A percentile compares a stretch with the other conserved stretches of the same genome.
These are phyloP conservation scores for Mucor sp. DNA, from an alignment of 371 early-diverging fungal genomes.

Conservation along the genomic window DNA sequence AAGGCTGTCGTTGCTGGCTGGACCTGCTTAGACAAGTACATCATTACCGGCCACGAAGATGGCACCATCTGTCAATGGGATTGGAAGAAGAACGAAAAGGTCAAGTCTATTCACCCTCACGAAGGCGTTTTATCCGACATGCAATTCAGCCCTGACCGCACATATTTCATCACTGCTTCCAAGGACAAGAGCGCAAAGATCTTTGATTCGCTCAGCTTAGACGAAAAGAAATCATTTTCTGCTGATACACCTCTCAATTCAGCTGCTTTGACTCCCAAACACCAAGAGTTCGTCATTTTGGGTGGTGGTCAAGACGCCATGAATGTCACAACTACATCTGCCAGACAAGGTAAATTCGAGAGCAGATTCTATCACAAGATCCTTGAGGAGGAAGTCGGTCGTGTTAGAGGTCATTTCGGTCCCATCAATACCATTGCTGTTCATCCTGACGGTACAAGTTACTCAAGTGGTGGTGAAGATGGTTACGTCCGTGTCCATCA, in stretches of 20 bases:
- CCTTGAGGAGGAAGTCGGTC: constrained; percentile 96
- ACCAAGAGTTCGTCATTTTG: constrained; percentile 77
- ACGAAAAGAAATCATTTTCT: constrained; percentile 81
- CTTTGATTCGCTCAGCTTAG: constrained; percentile 84
- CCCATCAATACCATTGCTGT: constrained; percentile 99
- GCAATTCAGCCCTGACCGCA: constrained; percentile 91
- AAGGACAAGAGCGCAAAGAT: constrained; percentile 96
- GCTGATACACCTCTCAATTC: constrained; percentile 98
- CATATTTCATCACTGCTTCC: constrained; percentile 96
- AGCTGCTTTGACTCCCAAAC: constrained; percentile 89
- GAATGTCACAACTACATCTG: constrained; percentile 96
- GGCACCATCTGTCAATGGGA: constrained; percentile 90
- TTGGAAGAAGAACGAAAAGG: constrained; percentile 72
- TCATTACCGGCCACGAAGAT: constrained; percentile 93
- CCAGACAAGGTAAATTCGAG: constrained; percentile 98
- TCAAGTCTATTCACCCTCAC: constrained; percentile 74
- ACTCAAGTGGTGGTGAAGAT: constrained; percentile 98
- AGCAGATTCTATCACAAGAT: constrained; percentile 98
- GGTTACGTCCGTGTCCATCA: constrained; percentile 97
- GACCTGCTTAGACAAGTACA: constrained; percentile 89
- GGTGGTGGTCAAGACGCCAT: constrained; percentile 87
- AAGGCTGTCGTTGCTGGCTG: constrained; percentile 95
- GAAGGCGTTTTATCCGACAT: constrained; percentile 86
- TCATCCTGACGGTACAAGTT: constrained; percentile 93
- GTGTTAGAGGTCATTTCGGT: constrained; percentile 99